Percentiles rank a stretch among this genome's conserved stretches.
These are phyloP conservation scores for Curvularia verruculosa DNA, from an alignment of 2,329 filamentous ascomycete species.

Conservation along the genomic window DNA sequence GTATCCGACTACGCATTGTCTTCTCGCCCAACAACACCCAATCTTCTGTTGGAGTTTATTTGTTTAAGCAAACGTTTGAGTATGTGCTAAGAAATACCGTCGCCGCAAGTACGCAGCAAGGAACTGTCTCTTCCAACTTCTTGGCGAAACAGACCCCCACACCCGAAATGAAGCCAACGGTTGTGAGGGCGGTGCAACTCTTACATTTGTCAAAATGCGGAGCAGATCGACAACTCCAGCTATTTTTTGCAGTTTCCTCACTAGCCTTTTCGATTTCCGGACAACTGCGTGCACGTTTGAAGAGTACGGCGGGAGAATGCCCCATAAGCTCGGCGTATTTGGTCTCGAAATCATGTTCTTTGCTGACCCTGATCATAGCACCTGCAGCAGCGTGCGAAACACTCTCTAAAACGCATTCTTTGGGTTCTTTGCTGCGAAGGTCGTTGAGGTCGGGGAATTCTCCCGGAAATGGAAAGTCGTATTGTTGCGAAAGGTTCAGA, in stretches of 20 bases:
- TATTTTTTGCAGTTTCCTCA: neutral
- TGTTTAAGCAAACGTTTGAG: neutral
- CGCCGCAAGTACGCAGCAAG: neutral
- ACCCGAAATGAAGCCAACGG: neutral
- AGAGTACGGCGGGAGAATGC: neutral
- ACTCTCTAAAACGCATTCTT: neutral
- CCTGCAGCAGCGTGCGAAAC: neutral
- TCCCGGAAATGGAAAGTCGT: neutral
- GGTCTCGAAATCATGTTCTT: slow-evolving; percentile 2
- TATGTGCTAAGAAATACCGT: neutral
- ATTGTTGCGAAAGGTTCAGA: neutral
- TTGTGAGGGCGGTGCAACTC: neutral
- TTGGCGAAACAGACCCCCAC: neutral
- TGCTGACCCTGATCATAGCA: neutral
- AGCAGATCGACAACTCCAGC: slow-evolving; percentile 2
- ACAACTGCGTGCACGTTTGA: slow-evolving; percentile 1
- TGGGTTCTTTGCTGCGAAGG: neutral
- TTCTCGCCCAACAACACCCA: neutral
- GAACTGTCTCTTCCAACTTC: neutral
- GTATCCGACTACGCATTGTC: neutral
- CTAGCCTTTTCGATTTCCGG: neutral
- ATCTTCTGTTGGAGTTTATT: neutral
- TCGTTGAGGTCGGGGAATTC: neutral
- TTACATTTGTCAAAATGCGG: neutral
- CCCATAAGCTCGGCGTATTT: slow-evolving; percentile 1